Evolutionary conservation across 129 eudicot species (phyloP).

Genomic region (Centrapalus pauciflorus): DNA sequence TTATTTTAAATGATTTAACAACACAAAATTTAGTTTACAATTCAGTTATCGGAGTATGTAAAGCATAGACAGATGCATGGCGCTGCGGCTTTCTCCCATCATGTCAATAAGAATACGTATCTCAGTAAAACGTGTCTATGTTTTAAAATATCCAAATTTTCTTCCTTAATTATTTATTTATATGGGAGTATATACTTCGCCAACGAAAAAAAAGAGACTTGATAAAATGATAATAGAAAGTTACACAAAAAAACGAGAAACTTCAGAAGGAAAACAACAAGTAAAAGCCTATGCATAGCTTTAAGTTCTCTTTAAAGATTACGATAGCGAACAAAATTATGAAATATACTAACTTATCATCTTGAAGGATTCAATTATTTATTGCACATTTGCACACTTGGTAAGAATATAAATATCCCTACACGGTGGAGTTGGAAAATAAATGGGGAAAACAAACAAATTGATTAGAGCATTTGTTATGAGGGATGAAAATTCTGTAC

Average conservation of each 20-base stretch:
- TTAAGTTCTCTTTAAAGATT: not conserved
- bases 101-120: constrained; percentile 25
- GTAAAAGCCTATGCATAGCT: not conserved
- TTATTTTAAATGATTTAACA: constrained; percentile 20
- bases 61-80: not conserved
- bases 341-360: not conserved
- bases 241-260: not conserved
- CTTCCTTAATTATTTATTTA: not conserved
- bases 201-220: not conserved
- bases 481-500: no score
- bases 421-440: no score
- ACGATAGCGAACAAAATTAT: not conserved
- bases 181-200: constrained; percentile 9
- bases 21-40: constrained; percentile 1
- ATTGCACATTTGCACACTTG: no score
- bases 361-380: not conserved
- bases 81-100: constrained; percentile 1
- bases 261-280: not conserved
- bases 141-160: not conserved
- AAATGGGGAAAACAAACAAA: no score
- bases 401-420: no score
- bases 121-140: not conserved
- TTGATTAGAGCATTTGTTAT: no score
- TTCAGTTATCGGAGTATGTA: not conserved
- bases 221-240: not conserved